Conservation (phyloP, 1,139 yeast genomes). For the Taiozyma sp. region DNA sequence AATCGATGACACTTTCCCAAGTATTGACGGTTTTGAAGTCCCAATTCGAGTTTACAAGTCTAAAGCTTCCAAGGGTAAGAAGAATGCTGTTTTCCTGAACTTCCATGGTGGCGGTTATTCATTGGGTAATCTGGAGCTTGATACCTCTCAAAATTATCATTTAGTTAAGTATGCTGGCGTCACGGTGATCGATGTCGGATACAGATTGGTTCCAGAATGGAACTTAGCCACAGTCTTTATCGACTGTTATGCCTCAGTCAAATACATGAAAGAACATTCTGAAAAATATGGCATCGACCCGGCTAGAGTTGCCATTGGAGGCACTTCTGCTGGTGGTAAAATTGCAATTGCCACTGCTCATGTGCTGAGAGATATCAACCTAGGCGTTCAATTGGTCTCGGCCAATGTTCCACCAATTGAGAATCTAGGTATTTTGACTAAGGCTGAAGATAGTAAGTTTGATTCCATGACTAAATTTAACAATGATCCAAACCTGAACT, state of each 20-base stretch:
- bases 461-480: constrained; percentile 20
- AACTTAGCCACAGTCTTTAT: constrained; percentile 24
- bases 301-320: constrained; percentile 26
- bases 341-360: constrained; percentile 25
- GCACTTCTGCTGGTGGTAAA: constrained; percentile 28
- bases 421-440: constrained; percentile 13
- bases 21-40: constrained; percentile 22
- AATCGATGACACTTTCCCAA: constrained; percentile 31
- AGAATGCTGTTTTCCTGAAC: constrained; percentile 28
- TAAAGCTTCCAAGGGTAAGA: constrained; percentile 7
- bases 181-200: constrained; percentile 33
- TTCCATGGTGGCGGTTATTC: constrained; percentile 35
- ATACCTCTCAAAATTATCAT: constrained; percentile 21
- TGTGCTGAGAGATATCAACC: constrained; percentile 20
- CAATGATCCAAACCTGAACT: constrained; percentile 28
- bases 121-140: constrained; percentile 29
- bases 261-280: constrained; percentile 26
- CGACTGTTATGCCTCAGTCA: constrained; percentile 24
- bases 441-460: constrained; percentile 26
- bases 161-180: constrained; percentile 19
- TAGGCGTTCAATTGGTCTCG: constrained; percentile 25
- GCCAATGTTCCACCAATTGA: constrained; percentile 32
- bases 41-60: constrained; percentile 27
- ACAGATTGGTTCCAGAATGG: constrained; percentile 29
- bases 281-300: constrained; percentile 28